Base-by-base conservation (phyloP, 331 rosid genomes). In the Telfairia occidentalis region DNA sequence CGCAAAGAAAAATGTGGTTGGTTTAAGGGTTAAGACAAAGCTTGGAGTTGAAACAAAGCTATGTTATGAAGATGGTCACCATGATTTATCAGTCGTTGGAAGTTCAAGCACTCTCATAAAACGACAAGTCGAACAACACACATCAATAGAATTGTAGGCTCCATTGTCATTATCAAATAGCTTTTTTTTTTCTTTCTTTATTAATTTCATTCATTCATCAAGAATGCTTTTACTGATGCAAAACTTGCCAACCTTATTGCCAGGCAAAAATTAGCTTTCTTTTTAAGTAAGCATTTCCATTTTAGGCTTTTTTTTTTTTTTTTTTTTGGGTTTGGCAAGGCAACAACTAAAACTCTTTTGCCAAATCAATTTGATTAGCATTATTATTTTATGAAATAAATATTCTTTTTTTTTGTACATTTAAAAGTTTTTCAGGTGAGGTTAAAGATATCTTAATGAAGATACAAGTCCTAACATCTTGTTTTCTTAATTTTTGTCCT, bases 1-100 rank as follows among this genome's bases (percentile, higher is more conserved):
- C 64, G 84, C 77, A 73, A 91, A 91, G 98, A 83, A 81, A 86
- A 73, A 74, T 73, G 42, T 43, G 66, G 86, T 84, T 71, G 87
- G 85, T 77, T 66, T 34, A 64, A 73, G 69, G 77, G 74, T 5
- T 42, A 23, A 67, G 54, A 26, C 55, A 35, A 87, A 88, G 79
- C 96, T 94, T 94, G 83, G 89, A 80, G 79, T 94, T 81, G 74
- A 91, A 91, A 87, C 96, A 71, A 89, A 88, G 98, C 29, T 82
- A 76, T 67, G 53, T 40, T 30, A 1, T 59, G 24, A 19, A 11
- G 10, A 19, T 21, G 34, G 34, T 23, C 5, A 37, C 9, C 49
- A 65, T 38, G 32, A 66, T 63, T 63, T 29, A n/a, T 35, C 71
- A 18, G 28, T 34, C 4, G 43, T 65, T 66, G 34, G 35, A 66